Base-by-base conservation (phyloP, 306 rosid genomes). In the Nissolia schottii region DNA sequence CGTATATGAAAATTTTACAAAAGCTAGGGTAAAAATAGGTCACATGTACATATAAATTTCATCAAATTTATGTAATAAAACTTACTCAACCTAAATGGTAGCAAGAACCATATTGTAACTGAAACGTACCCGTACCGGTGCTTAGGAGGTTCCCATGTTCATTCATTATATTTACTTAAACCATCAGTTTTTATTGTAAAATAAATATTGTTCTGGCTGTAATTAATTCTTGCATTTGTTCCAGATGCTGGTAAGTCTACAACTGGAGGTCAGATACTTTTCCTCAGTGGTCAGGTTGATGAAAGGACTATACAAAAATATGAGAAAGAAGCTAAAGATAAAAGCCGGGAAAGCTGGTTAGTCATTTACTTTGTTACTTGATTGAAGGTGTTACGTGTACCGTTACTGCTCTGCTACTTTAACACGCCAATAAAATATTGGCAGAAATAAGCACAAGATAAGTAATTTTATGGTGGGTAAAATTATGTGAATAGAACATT, bases 281-380 rank as follows among this genome's bases (percentile, higher is more conserved):
- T 91, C 84, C 95, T 94, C 45, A 94, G 97, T 76, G 89, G 97
- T 65, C 96, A 88, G 81, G 99, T 95, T 77, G 99, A 95, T 73
- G 99, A 95, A 38, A 90, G 99, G 22, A 95, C 99, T 9, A 95
- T 95, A 78, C 97, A 91, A 76, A 95, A 95, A 77, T 95, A 91
- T 9, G 99, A 95, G 82, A 95, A 86, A 75, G 99, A 95, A 90
- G 99, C 99, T 4, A 95, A 95, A 86, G 99, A 95, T 23, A 95
- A 95, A 81, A 95, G 97, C 81, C 87, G 99, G 81, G 99, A 95
- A 82, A 95, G 99, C 84, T 95, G 99, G 99, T 95, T 72, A 84
- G 96, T 60, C 65, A 45, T 80, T 77, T 58, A 40, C 57, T 37
- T 49, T 66, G 16, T 51, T 58, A 73, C 19, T 60, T 72, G 24